Evolutionary conservation across 441 rosid genomes (phyloP), one percentile per base, ranked within the genome.

Genomic region (Hura crepitans): DNA sequence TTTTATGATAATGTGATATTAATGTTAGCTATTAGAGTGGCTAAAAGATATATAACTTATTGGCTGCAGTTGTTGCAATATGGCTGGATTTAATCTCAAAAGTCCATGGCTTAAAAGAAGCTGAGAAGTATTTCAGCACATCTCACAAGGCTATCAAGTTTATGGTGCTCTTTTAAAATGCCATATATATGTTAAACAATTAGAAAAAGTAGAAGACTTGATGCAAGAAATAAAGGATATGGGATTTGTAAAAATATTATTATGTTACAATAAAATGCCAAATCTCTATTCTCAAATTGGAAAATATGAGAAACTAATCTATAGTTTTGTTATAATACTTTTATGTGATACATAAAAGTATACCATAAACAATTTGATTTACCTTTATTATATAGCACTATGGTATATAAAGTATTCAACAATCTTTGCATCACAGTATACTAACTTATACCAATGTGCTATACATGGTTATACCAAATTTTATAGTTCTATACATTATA

Each of bases 151-250:
- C 57, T 49, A 50, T 28, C 66, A 74, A 55, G 69, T 81, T 60
- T 85, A 81, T 66, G 80, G 84, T 59, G 71, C 89, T 56, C 80
- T 85, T 59, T 67, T 87, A 25, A 74, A 79, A 46, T 77, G 80
- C 79, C 83, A 84, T 73, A 78, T 81, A 22, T 43, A 28, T 13
- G 20, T 53, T 6, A 76, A 66, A 46, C 55, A 54, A 25, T 33
- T 81, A 68, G 87, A 80, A 70, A 77, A 82, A 56, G 86, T 84
- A n/a, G 88, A 84, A 74, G 75, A 73, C 28, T 0, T 72, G 23
- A 56, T 81, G 76, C 64, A 80, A 67, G 78, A 72, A 75, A 78
- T 81, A 70, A 74, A 75, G 28, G 76, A 78, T 22, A 59, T 73
- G 33, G 78, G 84, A 28, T 73, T 75, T 68, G 17, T 49, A 10